A percentile compares a stretch with the other conserved stretches of the same genome.
Conservation (phyloP, 169 alveolate species). For the Plasmodium malariae region DNA sequence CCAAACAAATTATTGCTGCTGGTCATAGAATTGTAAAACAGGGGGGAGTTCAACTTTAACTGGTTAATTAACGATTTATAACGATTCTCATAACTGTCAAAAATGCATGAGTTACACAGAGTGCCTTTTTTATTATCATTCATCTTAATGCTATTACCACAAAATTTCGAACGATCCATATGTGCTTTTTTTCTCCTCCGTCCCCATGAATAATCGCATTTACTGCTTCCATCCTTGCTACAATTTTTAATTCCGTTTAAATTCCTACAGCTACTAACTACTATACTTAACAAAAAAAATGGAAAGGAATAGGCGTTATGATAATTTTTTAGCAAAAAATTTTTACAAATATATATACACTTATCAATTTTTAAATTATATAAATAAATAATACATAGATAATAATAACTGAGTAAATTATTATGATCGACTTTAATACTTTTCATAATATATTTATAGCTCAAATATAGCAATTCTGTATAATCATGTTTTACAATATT, state of each 20-base stretch:
- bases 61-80: slow-evolving; percentile 23
- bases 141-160: not conserved
- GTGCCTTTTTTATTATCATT: not conserved
- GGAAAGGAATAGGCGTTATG: slow-evolving; percentile 44
- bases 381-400: slow-evolving; percentile 58
- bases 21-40: slow-evolving; percentile 28
- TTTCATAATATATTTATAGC: slow-evolving; percentile 61
- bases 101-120: not conserved
- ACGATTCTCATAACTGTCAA: slow-evolving; percentile 16
- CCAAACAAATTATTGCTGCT: slow-evolving; percentile 11
- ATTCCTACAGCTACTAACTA: slow-evolving; percentile 30
- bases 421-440: slow-evolving; percentile 46
- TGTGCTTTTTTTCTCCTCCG: too few species aligned
- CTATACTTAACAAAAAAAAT: slow-evolving; percentile 40
- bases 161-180: too few species aligned
- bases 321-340: slow-evolving; percentile 42
- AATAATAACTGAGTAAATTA: slow-evolving; percentile 51
- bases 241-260: not conserved
- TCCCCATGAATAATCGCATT: too few species aligned
- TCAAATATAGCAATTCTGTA: slow-evolving; percentile 22
- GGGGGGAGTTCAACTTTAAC: slow-evolving; percentile 21
- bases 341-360: slow-evolving; percentile 69
- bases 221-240: too few species aligned
- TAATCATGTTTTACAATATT: slow-evolving; percentile 69
- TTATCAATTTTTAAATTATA: slow-evolving; percentile 50